A percentile compares a stretch with the other conserved stretches of the same genome.
phyloP scores from a whole-genome alignment of 345 rosid genomes.

The Gossypium thurberi region DNA sequence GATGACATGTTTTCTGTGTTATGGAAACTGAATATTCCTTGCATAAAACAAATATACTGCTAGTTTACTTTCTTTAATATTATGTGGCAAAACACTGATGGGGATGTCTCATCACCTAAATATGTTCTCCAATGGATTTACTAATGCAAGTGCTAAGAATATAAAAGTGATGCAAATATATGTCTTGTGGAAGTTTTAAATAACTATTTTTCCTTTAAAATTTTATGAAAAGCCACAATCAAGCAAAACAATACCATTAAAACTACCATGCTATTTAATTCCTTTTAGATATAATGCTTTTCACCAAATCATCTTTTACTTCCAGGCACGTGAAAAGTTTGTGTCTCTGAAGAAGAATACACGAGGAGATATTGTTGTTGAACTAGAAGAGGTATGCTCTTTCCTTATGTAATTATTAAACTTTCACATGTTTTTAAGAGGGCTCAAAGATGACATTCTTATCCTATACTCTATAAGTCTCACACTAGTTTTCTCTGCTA shows the following conservation, averaged over 20 bases:
- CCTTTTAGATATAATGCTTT: background rate
- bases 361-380: constrained; percentile 62
- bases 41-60: background rate
- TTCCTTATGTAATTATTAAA: background rate
- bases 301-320: constrained; percentile 12
- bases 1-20: background rate
- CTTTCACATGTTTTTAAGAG: constrained; percentile 5
- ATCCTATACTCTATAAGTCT: background rate
- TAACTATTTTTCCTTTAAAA: background rate
- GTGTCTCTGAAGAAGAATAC: constrained; percentile 78
- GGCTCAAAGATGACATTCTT: background rate
- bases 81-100: background rate
- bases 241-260: background rate
- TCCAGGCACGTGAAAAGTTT: constrained; percentile 82
- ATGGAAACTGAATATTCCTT: background rate
- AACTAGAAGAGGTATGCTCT: constrained; percentile 69
- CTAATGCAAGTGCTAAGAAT: background rate
- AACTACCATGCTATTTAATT: background rate
- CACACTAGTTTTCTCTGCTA: background rate
- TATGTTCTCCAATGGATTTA: background rate
- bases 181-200: background rate
- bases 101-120: background rate
- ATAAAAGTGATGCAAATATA: background rate
- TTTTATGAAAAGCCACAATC: background rate
- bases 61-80: constrained; percentile 3